These are phyloP conservation scores for Cornus florida DNA, from an alignment of 148 eudicot species.

Conservation along the genomic window DNA sequence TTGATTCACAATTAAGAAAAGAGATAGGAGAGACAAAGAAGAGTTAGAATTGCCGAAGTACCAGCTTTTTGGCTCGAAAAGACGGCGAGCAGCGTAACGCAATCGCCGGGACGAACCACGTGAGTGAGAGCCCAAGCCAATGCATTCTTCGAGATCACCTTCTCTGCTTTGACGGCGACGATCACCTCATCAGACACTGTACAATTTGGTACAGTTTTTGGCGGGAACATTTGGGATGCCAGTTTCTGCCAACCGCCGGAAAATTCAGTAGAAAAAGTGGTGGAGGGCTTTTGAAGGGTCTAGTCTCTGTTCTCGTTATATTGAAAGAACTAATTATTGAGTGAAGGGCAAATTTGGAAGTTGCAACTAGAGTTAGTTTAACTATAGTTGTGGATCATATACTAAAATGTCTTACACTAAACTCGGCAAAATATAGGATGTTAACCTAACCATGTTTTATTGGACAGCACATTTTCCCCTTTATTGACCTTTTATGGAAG, in stretches of 20 bases:
- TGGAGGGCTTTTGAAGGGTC: too few relatives aligned
- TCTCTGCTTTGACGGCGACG: conserved; percentile 82
- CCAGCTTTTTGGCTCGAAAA: conserved; percentile 38
- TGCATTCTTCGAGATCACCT: conserved; percentile 55
- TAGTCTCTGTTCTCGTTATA: neutral
- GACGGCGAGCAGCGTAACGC: conserved; percentile 76
- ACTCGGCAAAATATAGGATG: too few relatives aligned
- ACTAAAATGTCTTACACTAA: too few relatives aligned
- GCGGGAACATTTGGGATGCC: conserved; percentile 27
- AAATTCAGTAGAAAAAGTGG: neutral
- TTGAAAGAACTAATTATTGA: neutral
- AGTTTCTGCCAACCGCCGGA: neutral
- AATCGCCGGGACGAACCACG: conserved; percentile 70
- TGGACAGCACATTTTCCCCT: too few relatives aligned
- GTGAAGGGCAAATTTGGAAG: conserved; percentile 3
- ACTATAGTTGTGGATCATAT: too few relatives aligned
- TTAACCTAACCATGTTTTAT: too few relatives aligned
- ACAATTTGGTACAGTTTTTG: conserved; percentile 17
- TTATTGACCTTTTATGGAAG: too few relatives aligned
- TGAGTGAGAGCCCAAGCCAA: conserved; percentile 86
- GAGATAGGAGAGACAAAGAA: neutral
- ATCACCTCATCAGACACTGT: conserved; percentile 49
- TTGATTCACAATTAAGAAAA: neutral
- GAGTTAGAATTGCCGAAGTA: neutral
- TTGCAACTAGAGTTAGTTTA: neutral